Evolutionary conservation across 345 rosid genomes (phyloP), one percentile per base, ranked within the genome.

Genomic region (Acer campestre): DNA sequence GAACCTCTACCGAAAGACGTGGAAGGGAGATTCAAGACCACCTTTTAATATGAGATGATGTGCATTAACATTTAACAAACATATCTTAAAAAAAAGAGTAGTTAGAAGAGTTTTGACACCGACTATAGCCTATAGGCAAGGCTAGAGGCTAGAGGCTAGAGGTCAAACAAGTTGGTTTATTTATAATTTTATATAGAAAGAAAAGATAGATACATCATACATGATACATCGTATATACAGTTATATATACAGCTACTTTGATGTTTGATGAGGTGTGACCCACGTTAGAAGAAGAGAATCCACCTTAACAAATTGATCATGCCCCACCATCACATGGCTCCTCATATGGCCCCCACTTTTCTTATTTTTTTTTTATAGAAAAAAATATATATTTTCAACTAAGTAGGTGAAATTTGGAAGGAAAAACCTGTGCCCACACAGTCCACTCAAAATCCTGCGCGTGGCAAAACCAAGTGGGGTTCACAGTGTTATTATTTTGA

Each of bases 281-380:
- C 64, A 71, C 46, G 66, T 80, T 76, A 42, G 11, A 11, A 73
- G 53, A 10, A 12, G 65, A 46, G 49, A 78, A 74, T 55, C 71
- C 38, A 75, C 51, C 22, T 20, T 27, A 27, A 69, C 25, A 49
- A 67, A 58, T 18, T 29, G 31, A 31, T 0, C 6, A 20, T 29
- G n/a, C 40, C 84, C 87, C 79, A 78, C 82, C 76, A 73, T 81
- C 80, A 78, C 80, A 78, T 81, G 84, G 79, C 66, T 11, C 65
- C 44, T 63, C 67, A 63, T 62, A 35, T 35, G 56, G 70, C 70
- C 75, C 78, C 35, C 31, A 12, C 66, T 35, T 35, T 35, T 35
- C 6, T 35, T 35, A 27, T 4, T 3, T 0, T 4, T 35, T 35
- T 3, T 35, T 35, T 4, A 35, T 31, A 31, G 0, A 31, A 3